Conservation (phyloP, 2,329 filamentous ascomycete genomes). For the Arthrinium puccinioides region DNA sequence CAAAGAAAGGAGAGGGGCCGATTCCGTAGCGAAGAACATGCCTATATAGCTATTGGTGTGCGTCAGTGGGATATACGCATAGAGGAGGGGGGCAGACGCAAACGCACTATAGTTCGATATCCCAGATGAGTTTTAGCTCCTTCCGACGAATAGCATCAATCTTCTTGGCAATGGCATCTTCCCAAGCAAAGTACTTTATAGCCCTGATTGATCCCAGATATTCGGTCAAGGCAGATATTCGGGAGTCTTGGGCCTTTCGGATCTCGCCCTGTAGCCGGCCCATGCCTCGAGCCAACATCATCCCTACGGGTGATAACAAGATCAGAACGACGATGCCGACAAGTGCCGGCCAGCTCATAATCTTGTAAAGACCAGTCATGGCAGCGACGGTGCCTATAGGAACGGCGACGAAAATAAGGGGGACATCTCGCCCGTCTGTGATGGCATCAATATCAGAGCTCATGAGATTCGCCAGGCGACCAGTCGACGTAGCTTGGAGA, state of each 20-base stretch:
- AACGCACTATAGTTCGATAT: slow-evolving; percentile 38
- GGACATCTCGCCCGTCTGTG: slow-evolving; percentile 41
- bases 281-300: slow-evolving; percentile 42
- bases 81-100: not conserved
- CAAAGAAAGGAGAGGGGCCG: slow-evolving; percentile 44
- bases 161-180: slow-evolving; percentile 42
- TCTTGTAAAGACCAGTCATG: slow-evolving; percentile 43
- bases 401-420: slow-evolving; percentile 37
- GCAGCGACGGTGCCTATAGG: slow-evolving; percentile 40
- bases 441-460: slow-evolving; percentile 51
- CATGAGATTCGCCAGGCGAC: slow-evolving; percentile 49
- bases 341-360: slow-evolving; percentile 48
- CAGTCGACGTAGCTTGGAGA: slow-evolving; percentile 35
- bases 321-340: slow-evolving; percentile 43
- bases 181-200: slow-evolving; percentile 57
- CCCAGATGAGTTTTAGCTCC: slow-evolving; percentile 50
- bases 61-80: not conserved
- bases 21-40: slow-evolving; percentile 41
- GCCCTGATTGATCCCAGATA: slow-evolving; percentile 50
- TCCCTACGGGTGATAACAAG: slow-evolving; percentile 40
- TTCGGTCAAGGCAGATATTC: slow-evolving; percentile 50
- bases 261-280: slow-evolving; percentile 42
- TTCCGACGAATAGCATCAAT: slow-evolving; percentile 40
- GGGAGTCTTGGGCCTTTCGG: slow-evolving; percentile 46
- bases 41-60: slow-evolving; percentile 15